Base-by-base conservation (phyloP, 2,329 filamentous ascomycete genomes). In the Neofusicoccum kwambonambiense region DNA sequence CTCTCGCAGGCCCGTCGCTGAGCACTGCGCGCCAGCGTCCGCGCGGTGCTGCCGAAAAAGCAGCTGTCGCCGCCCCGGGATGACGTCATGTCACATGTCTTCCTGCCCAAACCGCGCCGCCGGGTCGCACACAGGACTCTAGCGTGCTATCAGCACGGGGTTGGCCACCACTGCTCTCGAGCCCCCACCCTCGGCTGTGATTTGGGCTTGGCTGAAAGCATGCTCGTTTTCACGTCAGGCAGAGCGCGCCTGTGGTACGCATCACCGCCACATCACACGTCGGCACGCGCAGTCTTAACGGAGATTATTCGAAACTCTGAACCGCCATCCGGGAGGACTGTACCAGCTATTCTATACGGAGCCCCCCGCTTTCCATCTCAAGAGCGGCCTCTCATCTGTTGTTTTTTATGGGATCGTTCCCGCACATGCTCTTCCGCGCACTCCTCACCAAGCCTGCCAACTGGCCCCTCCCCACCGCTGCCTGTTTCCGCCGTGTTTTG, bases 291-390 rank as follows among this genome's bases (percentile, higher is more conserved):
- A 34, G 12, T 22, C 22, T 19, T 39, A 57, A 22, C 52, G 37
- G 52, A 57, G 52, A 22, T 17, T 57, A 27, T 52, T 34, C 34
- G 31, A 37, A 51, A 35, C 13, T 51, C 49, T 51, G 49, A 51
- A 51, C 49, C 49, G 49, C 22, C 49, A 7, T 57, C 39, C 4
- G 22, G 9, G 54, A 57, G 52, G 37, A 42, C 52, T 57, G 42
- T 3, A 57, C 41, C 35, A 60, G 42, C 56, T 47, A 60, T 60
- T 58, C 56, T 60, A 60, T 49, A 58, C 54, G 41, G 17, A 57
- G 15, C 41, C 41, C 41, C 12, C 42, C 12, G 15, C 17, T 15
- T 47, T 15, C 41, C 41, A 31, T 37, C 39, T 45, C 13, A 22
- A 58, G 22, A 45, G 5, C 31, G 15, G 39, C 15, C 56, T 37